Base-by-base conservation (phyloP, 257 asterid genomes). In the Haberlea rhodopensis region DNA sequence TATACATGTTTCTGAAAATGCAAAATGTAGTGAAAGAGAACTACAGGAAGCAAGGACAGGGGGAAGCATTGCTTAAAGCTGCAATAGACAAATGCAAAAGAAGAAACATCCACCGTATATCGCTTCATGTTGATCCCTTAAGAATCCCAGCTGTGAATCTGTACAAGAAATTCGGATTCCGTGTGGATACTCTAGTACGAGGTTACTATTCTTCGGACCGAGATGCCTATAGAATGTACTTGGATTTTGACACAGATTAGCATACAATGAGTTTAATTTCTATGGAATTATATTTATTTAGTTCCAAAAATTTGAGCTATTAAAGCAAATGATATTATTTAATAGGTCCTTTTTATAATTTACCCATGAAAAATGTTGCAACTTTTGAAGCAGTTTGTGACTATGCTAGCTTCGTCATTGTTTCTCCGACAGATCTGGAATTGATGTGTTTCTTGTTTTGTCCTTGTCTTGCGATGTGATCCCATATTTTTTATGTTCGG, bases 91-190 rank as follows among this genome's bases (percentile, higher is more conserved):
- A 78, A 78, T 87, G 95, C 70, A 82, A 76, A 80, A 75, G 70
- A 8, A 82, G 98, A 78, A 85, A 77, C 21, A 68, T 87, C 54
- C 86, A 82, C 27, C 79, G 96, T 5, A 46, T 91, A 69, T 80
- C 88, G 45, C 96, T 91, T 60, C 98, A 89, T 45, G 96, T 86
- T 13, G 98, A 91, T 72, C 96, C 96, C 19, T 74, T 80, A 31
- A 91, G 96, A 78, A 62, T 16, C 21, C 77, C 89, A 18, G 96
- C 98, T 43, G 49, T 87, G 83, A 79, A 34, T 62, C 94, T 91
- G 8, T 91, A 91, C 89, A 80, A 75, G 81, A 91, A 91, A 68
- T 73, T 79, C 20, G 96, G 89, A 18, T 91, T 91, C 72, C 75
- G 75, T 62, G 89, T 89, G 62, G 98, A 91, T 78, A 62, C 82